A percentile compares a stretch with the other conserved stretches of the same genome.
These are phyloP conservation scores for Solanum paucissectum DNA, from an alignment of 257 asterid species.

Conservation along the genomic window DNA sequence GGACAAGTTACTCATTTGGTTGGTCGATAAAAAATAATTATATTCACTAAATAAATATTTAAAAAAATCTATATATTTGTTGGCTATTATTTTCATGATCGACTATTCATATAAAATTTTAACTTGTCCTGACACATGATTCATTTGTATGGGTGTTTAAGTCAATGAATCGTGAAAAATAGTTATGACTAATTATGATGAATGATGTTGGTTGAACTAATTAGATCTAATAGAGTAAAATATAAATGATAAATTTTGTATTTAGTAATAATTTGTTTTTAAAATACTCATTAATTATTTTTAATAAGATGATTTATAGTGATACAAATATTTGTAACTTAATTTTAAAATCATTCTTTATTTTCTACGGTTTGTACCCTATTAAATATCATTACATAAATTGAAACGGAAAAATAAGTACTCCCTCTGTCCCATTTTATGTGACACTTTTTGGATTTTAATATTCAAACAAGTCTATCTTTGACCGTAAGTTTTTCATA, in stretches of 20 bases:
- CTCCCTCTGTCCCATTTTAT: too few relatives aligned
- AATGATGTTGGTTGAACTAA: not conserved
- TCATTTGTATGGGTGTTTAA: not conserved
- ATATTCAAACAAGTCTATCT: too few relatives aligned
- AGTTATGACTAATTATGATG: not conserved
- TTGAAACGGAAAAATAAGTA: not conserved
- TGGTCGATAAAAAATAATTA: not conserved
- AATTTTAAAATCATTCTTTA: not conserved
- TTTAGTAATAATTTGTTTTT: too few relatives aligned
- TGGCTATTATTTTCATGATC: not conserved
- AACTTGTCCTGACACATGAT: not conserved
- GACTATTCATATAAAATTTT: not conserved
- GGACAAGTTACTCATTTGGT: not conserved
- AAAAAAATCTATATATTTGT: not conserved
- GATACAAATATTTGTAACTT: not conserved
- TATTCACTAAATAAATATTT: not conserved
- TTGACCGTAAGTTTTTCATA: too few relatives aligned
- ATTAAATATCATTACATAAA: not conserved
- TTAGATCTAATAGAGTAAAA: not conserved
- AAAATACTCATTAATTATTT: not conserved
- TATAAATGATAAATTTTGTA: not conserved
- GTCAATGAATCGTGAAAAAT: not conserved
- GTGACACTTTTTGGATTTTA: too few relatives aligned
- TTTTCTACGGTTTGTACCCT: not conserved
- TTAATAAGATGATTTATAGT: not conserved